phyloP scores from a whole-genome alignment of 2,329 filamentous ascomycete species.

The Penicillium sp. region DNA sequence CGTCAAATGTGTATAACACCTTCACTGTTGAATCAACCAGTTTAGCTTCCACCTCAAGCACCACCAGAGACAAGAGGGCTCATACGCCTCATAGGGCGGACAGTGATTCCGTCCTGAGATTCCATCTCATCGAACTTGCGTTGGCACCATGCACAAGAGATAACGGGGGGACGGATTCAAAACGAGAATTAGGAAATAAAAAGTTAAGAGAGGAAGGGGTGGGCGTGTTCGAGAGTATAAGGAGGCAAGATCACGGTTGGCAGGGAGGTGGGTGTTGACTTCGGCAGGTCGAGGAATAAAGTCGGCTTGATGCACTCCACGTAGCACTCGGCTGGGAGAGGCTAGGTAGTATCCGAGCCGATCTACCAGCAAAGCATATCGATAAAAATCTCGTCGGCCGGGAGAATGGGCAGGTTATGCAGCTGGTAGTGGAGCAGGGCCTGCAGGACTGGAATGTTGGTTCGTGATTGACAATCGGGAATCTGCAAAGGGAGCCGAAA shows the following conservation, averaged over 20 bases:
- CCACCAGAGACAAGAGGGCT: slow-evolving; percentile 15
- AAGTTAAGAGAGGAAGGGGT: background rate
- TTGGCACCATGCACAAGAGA: slow-evolving; percentile 31
- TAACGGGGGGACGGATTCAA: too few relatives aligned
- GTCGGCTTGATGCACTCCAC: slow-evolving; percentile 11
- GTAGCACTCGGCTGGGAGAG: slow-evolving; percentile 9
- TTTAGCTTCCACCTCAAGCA: slow-evolving; percentile 19
- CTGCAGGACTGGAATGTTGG: slow-evolving; percentile 32
- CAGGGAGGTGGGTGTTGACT: slow-evolving; percentile 14
- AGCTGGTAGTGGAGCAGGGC: slow-evolving; percentile 23
- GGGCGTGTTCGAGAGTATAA: slow-evolving; percentile 3
- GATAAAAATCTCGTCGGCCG: slow-evolving; percentile 29
- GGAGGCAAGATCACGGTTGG: slow-evolving; percentile 3
- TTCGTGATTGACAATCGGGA: slow-evolving; percentile 7
- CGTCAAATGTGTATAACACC: slow-evolving; percentile 94
- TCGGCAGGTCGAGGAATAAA: slow-evolving; percentile 10
- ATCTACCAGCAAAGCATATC: slow-evolving; percentile 21
- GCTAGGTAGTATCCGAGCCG: slow-evolving; percentile 6
- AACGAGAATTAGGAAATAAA: slow-evolving; percentile 1
- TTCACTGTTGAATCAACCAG: slow-evolving; percentile 63
- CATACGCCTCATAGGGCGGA: slow-evolving; percentile 67
- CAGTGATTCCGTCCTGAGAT: slow-evolving; percentile 53
- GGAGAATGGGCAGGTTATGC: slow-evolving; percentile 35
- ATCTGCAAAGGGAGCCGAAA: slow-evolving; percentile 7
- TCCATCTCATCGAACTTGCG: slow-evolving; percentile 38